These are phyloP conservation scores for Xerocomus brunneocitrinus DNA, from an alignment of 768 basidiomycete genomes.

Conservation along the genomic window DNA sequence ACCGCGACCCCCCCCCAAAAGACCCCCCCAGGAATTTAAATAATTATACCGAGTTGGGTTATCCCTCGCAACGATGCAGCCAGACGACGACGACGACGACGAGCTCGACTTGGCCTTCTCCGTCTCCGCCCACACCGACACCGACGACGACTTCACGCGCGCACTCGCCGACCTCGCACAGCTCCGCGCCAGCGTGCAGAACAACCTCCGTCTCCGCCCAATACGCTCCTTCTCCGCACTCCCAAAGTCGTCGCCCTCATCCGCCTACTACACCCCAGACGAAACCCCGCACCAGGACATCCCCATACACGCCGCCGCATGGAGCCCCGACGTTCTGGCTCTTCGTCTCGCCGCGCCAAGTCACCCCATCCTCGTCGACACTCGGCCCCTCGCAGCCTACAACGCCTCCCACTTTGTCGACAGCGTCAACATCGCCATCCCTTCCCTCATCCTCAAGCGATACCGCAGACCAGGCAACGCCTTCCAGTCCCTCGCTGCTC, in stretches of 20 bases:
- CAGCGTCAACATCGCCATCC: constrained; percentile 83
- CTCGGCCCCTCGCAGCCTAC: constrained; percentile 65
- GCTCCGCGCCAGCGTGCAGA: constrained; percentile 66
- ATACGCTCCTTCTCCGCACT: constrained; percentile 57
- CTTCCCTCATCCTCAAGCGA: constrained; percentile 86
- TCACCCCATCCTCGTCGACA: constrained; percentile 77
- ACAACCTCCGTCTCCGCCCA: constrained; percentile 75
- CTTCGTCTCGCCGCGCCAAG: constrained; percentile 43
- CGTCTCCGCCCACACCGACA: constrained; percentile 38
- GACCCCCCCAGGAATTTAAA: not conserved
- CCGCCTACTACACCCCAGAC: constrained; percentile 54
- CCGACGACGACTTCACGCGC: constrained; percentile 57
- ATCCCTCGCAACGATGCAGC: not conserved
- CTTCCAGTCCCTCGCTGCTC: constrained; percentile 59
- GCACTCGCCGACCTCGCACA: constrained; percentile 65
- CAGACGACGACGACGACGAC: constrained; percentile 8
- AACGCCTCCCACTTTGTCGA: constrained; percentile 58
- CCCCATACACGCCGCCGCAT: constrained; percentile 19
- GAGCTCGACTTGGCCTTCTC: constrained; percentile 21
- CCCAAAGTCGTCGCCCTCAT: constrained; percentile 39
- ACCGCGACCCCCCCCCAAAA: constrained; percentile 12
- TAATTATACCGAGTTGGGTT: not conserved
- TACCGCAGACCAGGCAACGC: constrained; percentile 66
- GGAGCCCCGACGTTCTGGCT: constrained; percentile 43
- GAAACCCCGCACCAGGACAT: constrained; percentile 25